Base-by-base conservation (phyloP, 2,329 filamentous ascomycete species). In the Capronia epimyces region DNA sequence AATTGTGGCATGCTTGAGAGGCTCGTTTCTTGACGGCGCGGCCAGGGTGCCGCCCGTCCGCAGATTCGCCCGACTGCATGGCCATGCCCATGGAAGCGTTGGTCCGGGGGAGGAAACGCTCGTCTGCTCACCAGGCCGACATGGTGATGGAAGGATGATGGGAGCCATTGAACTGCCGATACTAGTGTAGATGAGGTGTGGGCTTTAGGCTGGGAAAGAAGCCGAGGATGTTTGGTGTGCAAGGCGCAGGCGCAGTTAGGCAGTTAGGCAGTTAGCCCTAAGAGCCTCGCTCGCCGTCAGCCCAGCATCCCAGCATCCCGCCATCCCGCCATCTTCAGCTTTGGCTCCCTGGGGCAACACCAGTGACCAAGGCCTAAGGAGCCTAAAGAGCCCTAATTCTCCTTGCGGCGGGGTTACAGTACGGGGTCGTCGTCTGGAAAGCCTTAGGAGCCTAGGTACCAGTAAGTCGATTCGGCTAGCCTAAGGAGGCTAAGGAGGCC, bases 1-100 rank as follows among this genome's bases (percentile, higher is more conserved):
- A 69, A 36, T 68, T 62, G 49, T 69, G 65, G 51, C 67, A 69
- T 7, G 55, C 55, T 36, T 54, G 55, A 70, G 55, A 55, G n/a
- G 55, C 55, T 48, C 55, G 22, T 37, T 55, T 55, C 46, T 54
- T 55, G 24, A 53, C 46, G 1, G 42, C 42, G n/a, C 53, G 52
- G 13, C 52, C 42, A 9, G 18, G 22, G 16, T 41, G 16, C 24
- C n/a, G n/a, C 12, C 12, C 13, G 4, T 15, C 22, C 21, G 36
- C 15, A 21, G 36, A 25, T n/a, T 3, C n/a, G 24, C 13, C 20
- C 13, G 13, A 6, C 7, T 41, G 37, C 37, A 7, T 20, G 15
- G 29, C 3, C 21, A 16, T 10, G 3, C 39, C 24, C 39, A 25
- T 42, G 21, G 21, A 27, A 20, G 25, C 21, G 39, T 25, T n/a